Percentiles rank a stretch among this genome's conserved stretches.
These are phyloP conservation scores for Terfezia boudieri DNA, from an alignment of 495 filamentous ascomycete species.

Conservation along the genomic window DNA sequence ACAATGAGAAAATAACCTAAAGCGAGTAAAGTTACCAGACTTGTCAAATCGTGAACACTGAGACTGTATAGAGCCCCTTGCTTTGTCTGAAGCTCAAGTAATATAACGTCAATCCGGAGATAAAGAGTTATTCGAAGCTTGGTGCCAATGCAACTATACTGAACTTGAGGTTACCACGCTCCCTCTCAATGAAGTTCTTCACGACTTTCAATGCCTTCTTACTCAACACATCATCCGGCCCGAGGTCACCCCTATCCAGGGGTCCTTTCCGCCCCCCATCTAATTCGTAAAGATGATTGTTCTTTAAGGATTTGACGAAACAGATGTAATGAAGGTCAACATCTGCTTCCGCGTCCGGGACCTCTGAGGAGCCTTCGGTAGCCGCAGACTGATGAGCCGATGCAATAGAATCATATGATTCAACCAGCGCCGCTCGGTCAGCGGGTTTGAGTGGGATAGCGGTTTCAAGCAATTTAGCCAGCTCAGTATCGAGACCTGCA, in stretches of 20 bases:
- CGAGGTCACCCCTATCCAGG: constrained; percentile 40
- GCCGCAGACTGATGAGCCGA: constrained; percentile 51
- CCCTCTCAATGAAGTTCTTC: constrained; percentile 31
- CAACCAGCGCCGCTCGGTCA: constrained; percentile 46
- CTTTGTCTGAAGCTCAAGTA: no score
- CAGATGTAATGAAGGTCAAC: constrained; percentile 67
- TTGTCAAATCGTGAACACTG: no score
- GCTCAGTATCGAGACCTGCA: constrained; percentile 22
- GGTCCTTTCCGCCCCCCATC: constrained; percentile 57
- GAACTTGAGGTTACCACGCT: constrained; percentile 29
- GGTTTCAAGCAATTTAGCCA: constrained; percentile 11
- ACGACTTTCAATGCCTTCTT: constrained; percentile 39
- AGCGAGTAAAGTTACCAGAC: no score
- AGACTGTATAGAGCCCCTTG: no score
- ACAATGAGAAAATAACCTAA: no score
- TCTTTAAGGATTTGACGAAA: constrained; percentile 50
- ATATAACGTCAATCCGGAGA: no score
- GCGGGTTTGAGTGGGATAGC: constrained; percentile 27
- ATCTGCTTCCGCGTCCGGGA: constrained; percentile 42
- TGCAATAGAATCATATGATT: constrained; percentile 48
- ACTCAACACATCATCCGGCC: constrained; percentile 46
- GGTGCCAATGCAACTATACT: constrained; percentile 32
- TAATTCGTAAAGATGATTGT: constrained; percentile 60
- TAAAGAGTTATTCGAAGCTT: constrained; percentile 3
- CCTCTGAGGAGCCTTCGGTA: constrained; percentile 43